Base-by-base conservation (phyloP, 2,329 filamentous ascomycete species). In the Laburnicola sp. region DNA sequence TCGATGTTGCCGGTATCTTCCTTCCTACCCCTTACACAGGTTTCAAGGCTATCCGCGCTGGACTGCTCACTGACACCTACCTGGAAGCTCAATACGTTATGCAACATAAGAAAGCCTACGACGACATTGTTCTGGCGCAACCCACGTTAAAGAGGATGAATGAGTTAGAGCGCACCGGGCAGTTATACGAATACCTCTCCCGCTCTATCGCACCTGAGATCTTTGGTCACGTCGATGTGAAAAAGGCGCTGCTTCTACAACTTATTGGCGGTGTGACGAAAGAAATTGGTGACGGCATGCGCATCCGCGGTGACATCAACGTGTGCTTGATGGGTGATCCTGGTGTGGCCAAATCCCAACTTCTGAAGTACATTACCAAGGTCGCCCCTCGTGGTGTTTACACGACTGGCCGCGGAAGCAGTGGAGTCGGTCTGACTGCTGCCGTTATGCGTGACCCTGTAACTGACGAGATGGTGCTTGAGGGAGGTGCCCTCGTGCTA, bases 251-350 rank as follows among this genome's bases (percentile, higher is more conserved):
- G 9, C 82, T 99, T n/a, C 81, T 99, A 4, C 86, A 97, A 27
- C 84, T 99, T 30, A 96, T 99, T 59, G 94, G 94, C 55, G 94
- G 94, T 77, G 93, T 97, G 1, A 94, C 86, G 3, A 99, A 99
- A 75, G 87, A 94, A 68, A 95, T 97, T 83, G 91, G 91, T 45
- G 94, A 99, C 68, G 94, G 94, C 54, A 97, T 99, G 94, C 88
- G 91, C 66, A 99, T 99, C 71, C 91, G 94, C 81, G 94, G 94
- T 65, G 94, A 99, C 69, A 96, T 99, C 79, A 99, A 99, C 76
- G 87, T 99, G 57, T 97, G 94, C 73, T 78, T 99, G 68, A 99
- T 99, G 94, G 94, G 94, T 81, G 94, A 99, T 69, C 94, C 94
- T 71, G 94, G 94, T 90, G 94, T 99, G 70, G 94, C 94, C 77